Percentiles rank a stretch among this genome's conserved stretches.
Evolutionary conservation across 1,139 yeast species (phyloP).

Genomic region (Geotrichum klebahnii): DNA sequence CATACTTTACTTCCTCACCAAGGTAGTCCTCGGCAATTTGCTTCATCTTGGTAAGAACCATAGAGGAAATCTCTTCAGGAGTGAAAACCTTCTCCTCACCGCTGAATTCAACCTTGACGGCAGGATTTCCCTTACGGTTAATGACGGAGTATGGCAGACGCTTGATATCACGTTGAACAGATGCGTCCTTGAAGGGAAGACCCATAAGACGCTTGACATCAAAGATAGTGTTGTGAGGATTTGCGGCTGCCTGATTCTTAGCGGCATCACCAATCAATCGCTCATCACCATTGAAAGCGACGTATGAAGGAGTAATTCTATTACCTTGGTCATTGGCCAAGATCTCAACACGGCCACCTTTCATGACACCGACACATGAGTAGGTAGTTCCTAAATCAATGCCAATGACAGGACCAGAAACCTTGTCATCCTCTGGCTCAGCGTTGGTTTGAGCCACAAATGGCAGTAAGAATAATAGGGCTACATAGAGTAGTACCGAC

Average conservation of each 20-base stretch:
- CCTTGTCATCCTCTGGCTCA: conserved; percentile 20
- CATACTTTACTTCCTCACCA: conserved; percentile 79
- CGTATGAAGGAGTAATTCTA: conserved; percentile 96
- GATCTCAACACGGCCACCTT: conserved; percentile 87
- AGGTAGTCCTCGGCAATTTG: conserved; percentile 92
- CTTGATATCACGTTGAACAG: conserved; percentile 89
- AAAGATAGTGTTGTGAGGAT: conserved; percentile 92
- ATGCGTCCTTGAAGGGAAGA: conserved; percentile 81
- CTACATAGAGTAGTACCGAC: neutral
- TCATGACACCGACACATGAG: conserved; percentile 96
- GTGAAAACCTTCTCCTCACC: conserved; percentile 91
- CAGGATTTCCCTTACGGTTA: conserved; percentile 81
- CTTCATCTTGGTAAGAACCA: conserved; percentile 93
- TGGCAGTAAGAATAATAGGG: no score
- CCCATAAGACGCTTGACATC: conserved; percentile 97
- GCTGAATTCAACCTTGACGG: conserved; percentile 86
- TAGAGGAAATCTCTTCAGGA: conserved; percentile 93
- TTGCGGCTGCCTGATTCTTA: conserved; percentile 96
- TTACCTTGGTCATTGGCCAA: conserved; percentile 98
- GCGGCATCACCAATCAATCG: conserved; percentile 98
- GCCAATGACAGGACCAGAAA: conserved; percentile 46
- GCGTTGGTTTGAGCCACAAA: no score
- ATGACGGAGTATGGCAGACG: conserved; percentile 94
- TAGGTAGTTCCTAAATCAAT: conserved; percentile 99
- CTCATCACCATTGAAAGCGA: conserved; percentile 93